A percentile compares a stretch with the other conserved stretches of the same genome.
phyloP scores from a whole-genome alignment of 129 eudicot species.

The Chrysanthemum makinoi region DNA sequence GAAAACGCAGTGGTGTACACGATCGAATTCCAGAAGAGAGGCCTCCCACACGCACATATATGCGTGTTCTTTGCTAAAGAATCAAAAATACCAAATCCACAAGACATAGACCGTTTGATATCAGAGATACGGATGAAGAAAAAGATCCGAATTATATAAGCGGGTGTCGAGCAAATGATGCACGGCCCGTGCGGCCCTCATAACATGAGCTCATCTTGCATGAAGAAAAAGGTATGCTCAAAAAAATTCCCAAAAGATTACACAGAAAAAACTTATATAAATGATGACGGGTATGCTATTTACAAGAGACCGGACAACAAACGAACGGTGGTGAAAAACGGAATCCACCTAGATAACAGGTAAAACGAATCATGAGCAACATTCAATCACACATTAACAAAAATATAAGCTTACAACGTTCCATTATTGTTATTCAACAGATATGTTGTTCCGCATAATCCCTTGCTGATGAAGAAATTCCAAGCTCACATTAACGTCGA shows the following conservation, averaged over 20 bases:
- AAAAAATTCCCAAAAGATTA: neutral
- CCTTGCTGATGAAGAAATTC: neutral
- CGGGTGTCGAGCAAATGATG: neutral
- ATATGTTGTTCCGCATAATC: neutral
- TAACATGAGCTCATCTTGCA: neutral
- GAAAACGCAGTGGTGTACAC: neutral
- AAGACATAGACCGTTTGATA: neutral
- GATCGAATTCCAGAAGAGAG: neutral
- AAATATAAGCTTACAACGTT: neutral
- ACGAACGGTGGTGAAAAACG: neutral
- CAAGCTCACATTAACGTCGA: neutral
- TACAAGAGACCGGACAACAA: neutral
- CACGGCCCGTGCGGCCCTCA: neutral
- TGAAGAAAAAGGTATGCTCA: neutral
- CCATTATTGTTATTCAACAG: neutral
- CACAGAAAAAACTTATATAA: neutral
- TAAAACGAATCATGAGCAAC: too few relatives aligned
- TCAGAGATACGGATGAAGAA: neutral
- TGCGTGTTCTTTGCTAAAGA: neutral
- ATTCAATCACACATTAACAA: neutral
- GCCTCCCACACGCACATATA: neutral
- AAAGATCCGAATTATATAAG: neutral
- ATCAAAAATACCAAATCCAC: neutral
- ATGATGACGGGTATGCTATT: neutral
- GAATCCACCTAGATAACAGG: neutral